Conservation (phyloP, 306 rosid species). For the Quillaja saponaria region DNA sequence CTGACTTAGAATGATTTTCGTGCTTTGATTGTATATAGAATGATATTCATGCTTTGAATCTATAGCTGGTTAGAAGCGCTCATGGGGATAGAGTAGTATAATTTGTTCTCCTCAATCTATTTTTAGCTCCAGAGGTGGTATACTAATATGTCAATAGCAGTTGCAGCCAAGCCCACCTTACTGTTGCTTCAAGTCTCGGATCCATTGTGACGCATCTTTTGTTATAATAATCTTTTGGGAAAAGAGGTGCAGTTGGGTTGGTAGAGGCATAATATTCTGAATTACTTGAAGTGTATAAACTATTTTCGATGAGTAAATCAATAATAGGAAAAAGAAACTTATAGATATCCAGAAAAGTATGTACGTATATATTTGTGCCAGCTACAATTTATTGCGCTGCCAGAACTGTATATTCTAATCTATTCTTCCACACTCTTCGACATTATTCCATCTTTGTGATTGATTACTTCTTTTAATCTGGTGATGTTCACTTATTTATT, state of each 20-base stretch:
- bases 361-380: too few relatives aligned
- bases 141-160: too few relatives aligned
- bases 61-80: too few relatives aligned
- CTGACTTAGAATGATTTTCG: not conserved
- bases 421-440: not conserved
- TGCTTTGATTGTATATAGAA: not conserved
- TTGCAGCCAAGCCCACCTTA: not conserved
- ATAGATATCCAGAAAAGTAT: too few relatives aligned
- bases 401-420: too few relatives aligned
- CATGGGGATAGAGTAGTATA: too few relatives aligned
- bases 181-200: not conserved
- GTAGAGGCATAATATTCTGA: not conserved
- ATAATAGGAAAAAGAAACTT: not conserved
- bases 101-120: too few relatives aligned
- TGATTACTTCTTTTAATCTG: slow-evolving; percentile 16
- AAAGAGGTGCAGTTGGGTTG: not conserved
- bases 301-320: not conserved
- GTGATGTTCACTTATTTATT: slow-evolving; percentile 23
- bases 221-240: too few relatives aligned
- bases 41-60: too few relatives aligned
- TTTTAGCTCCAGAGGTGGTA: too few relatives aligned
- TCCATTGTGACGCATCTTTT: not conserved
- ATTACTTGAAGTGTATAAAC: not conserved
- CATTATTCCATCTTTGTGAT: slow-evolving; percentile 6
- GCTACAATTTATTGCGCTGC: too few relatives aligned